Evolutionary conservation across 352 stramenopile genomes (phyloP).

Genomic region (Paralagenidium karlingii): DNA sequence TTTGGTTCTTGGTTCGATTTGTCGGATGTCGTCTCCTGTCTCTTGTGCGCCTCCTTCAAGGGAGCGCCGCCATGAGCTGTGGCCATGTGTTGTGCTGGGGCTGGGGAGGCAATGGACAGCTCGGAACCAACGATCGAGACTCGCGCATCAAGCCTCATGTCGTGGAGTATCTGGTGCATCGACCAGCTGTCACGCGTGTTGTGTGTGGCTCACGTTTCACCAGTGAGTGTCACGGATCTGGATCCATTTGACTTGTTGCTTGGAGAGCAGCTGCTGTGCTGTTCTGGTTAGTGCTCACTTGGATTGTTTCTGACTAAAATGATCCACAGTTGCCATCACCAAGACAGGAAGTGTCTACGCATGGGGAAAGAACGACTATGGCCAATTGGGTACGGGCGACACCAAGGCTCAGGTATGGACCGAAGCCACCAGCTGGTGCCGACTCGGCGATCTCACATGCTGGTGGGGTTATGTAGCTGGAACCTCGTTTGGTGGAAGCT

Average conservation of each 20-base stretch:
- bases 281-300: not conserved
- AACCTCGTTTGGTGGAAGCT: constrained; percentile 15
- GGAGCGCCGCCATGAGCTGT: too few relatives aligned
- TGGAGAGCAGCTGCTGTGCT: not conserved
- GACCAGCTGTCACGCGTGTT: constrained; percentile 10
- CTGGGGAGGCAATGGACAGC: constrained; percentile 30
- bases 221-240: constrained; percentile 1
- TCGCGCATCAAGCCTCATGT: constrained; percentile 23
- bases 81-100: constrained; percentile 15
- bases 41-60: too few relatives aligned
- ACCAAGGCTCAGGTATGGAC: constrained; percentile 12
- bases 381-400: constrained; percentile 20
- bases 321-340: constrained; percentile 14
- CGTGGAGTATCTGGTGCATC: constrained; percentile 10
- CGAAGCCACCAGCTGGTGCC: too few relatives aligned
- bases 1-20: too few relatives aligned
- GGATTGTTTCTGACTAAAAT: too few relatives aligned
- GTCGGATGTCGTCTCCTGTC: too few relatives aligned
- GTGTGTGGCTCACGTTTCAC: constrained; percentile 28
- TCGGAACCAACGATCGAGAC: constrained; percentile 21
- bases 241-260: not conserved
- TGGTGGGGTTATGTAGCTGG: constrained; percentile 6
- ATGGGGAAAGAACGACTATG: constrained; percentile 28
- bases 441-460: not conserved
- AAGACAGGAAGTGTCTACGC: constrained; percentile 15